These are phyloP conservation scores for Dianthus caryophyllus DNA, from an alignment of 148 eudicot genomes.

Conservation along the genomic window DNA sequence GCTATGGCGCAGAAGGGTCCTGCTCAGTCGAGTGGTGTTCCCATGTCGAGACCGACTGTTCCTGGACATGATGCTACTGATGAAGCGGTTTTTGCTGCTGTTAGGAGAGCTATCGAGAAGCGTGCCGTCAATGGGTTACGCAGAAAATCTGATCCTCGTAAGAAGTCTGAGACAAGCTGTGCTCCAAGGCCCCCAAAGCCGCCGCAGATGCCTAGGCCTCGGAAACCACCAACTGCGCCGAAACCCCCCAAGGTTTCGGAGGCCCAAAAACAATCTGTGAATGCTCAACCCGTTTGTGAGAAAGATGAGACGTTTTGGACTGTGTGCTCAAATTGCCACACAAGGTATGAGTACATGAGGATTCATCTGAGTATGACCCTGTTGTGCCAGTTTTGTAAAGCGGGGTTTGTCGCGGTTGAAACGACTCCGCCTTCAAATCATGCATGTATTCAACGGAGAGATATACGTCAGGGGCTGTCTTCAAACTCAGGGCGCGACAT, in stretches of 20 bases:
- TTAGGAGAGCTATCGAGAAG: no score
- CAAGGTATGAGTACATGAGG: slow-evolving; percentile 80
- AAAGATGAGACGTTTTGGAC: slow-evolving; percentile 81
- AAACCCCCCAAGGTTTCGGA: no score
- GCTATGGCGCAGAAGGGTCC: slow-evolving; percentile 35
- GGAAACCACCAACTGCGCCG: no score
- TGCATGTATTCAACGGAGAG: slow-evolving; percentile 27
- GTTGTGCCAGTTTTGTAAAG: slow-evolving; percentile 59
- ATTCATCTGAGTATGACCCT: slow-evolving; percentile 57
- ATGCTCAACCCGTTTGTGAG: slow-evolving; percentile 29
- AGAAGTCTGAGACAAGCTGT: no score
- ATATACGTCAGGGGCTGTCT: neutral
- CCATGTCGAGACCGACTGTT: no score
- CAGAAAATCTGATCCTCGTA: no score
- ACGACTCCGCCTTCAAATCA: slow-evolving; percentile 51
- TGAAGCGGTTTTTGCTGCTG: no score
- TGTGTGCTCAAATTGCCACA: slow-evolving; percentile 57
- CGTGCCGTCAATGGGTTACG: no score
- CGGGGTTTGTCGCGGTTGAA: slow-evolving; percentile 57
- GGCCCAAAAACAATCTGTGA: slow-evolving; percentile 17
- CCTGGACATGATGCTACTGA: no score
- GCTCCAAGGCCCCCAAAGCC: no score
- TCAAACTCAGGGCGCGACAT: slow-evolving; percentile 17
- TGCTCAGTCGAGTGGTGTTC: neutral
- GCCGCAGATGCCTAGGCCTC: no score